phyloP scores from a whole-genome alignment of 2,329 filamentous ascomycete genomes.

The Huntiella omanensis region DNA sequence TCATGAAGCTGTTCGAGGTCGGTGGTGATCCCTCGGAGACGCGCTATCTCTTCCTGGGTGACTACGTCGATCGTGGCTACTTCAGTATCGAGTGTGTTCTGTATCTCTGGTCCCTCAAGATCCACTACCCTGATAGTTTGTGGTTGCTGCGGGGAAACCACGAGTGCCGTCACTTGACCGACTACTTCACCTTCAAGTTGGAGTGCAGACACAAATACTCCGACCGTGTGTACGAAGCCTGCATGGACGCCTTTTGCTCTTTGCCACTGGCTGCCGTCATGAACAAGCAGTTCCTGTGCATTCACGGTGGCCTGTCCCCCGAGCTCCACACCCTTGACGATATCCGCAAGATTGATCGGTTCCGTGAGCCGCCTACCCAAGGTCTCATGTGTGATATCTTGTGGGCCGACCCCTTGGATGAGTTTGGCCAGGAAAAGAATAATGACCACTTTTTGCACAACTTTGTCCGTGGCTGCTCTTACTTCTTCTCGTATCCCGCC shows the following conservation, averaged over 20 bases:
- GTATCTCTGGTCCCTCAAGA: slow-evolving; percentile 95
- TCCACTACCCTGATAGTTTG: slow-evolving; percentile 93
- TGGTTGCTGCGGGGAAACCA: slow-evolving; percentile 97
- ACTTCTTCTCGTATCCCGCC: slow-evolving; percentile 97
- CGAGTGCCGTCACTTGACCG: slow-evolving; percentile 94
- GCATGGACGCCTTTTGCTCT: slow-evolving; percentile 94
- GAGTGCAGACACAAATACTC: slow-evolving; percentile 99
- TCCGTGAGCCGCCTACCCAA: slow-evolving; percentile 91
- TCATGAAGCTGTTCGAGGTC: slow-evolving; percentile 99
- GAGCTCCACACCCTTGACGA: slow-evolving; percentile 94
- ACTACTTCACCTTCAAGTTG: slow-evolving; percentile 99
- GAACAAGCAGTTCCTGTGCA: slow-evolving; percentile 99
- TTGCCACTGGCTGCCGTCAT: slow-evolving; percentile 89
- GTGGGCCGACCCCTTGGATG: slow-evolving; percentile 94
- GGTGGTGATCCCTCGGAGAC: slow-evolving; percentile 94
- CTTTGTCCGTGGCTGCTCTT: slow-evolving; percentile 93
- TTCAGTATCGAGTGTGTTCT: slow-evolving; percentile 99
- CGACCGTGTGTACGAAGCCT: slow-evolving; percentile 87
- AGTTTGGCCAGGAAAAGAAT: slow-evolving; percentile 97
- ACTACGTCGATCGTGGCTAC: slow-evolving; percentile 96
- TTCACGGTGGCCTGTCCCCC: slow-evolving; percentile 88
- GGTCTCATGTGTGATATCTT: slow-evolving; percentile 98
- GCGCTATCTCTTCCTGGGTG: slow-evolving; percentile 86
- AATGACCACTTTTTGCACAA: slow-evolving; percentile 97
- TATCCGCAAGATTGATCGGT: slow-evolving; percentile 74